Evolutionary conservation across 139 green algal species (phyloP).

Genomic region (Coccomyxa sp.): DNA sequence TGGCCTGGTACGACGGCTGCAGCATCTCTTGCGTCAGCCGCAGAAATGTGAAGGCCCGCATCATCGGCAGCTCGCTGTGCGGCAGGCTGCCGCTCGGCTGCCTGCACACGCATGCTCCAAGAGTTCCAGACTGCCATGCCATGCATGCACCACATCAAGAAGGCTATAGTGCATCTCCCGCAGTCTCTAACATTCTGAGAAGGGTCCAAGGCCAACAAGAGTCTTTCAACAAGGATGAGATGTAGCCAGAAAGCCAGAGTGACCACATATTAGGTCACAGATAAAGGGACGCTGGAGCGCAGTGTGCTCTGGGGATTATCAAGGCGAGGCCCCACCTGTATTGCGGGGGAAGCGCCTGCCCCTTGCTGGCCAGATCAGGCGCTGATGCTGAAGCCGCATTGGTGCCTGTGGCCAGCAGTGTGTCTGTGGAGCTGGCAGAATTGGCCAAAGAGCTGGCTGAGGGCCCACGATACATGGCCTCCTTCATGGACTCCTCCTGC

Average conservation of each 20-base stretch:
- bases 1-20: constrained; percentile 39
- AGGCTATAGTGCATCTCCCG: too few relatives aligned
- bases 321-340: not conserved
- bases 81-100: not conserved
- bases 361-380: not conserved
- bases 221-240: too few relatives aligned
- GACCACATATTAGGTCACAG: too few relatives aligned
- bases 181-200: too few relatives aligned
- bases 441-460: not conserved
- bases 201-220: too few relatives aligned
- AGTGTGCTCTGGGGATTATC: too few relatives aligned
- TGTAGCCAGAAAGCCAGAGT: too few relatives aligned
- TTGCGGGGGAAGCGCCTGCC: too few relatives aligned
- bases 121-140: too few relatives aligned
- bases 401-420: not conserved
- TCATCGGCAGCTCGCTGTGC: constrained; percentile 46
- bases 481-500: not conserved
- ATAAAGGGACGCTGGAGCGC: not conserved
- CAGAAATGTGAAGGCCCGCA: constrained; percentile 84
- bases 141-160: too few relatives aligned
- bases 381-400: not conserved
- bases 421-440: not conserved
- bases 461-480: not conserved
- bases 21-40: constrained; percentile 72
- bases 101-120: too few relatives aligned